Evolutionary conservation across 2,329 filamentous ascomycete species (phyloP).

Genomic region (Pestalotiopsis fici): DNA sequence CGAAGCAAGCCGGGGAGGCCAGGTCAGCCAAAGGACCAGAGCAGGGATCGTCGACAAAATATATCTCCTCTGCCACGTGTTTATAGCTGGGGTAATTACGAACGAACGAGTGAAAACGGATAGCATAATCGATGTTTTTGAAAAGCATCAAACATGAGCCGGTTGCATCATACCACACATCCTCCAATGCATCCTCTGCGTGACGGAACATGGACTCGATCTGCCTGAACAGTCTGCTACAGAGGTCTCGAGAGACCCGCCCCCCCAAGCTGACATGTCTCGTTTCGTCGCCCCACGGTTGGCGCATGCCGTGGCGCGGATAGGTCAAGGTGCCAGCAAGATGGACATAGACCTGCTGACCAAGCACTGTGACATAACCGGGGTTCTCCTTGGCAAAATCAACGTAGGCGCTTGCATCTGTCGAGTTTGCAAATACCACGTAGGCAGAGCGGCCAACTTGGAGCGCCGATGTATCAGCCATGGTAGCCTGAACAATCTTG

Average conservation of each 20-base stretch:
- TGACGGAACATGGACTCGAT: constrained; percentile 1
- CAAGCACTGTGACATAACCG: background rate
- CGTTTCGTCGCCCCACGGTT: background rate
- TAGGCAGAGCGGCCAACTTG: background rate
- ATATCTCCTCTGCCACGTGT: background rate
- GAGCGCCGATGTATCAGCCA: background rate
- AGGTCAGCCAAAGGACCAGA: background rate
- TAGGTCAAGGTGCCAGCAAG: constrained; percentile 5
- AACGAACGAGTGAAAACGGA: constrained; percentile 1
- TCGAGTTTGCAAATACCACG: constrained; percentile 9
- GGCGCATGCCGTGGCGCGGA: background rate
- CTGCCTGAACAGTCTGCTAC: background rate
- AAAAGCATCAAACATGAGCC: background rate
- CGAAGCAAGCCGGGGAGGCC: background rate
- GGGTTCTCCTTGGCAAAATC: background rate
- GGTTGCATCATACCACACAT: background rate
- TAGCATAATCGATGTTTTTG: constrained; percentile 10
- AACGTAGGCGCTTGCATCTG: constrained; percentile 3
- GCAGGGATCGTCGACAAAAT: constrained; percentile 8
- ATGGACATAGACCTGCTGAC: background rate
- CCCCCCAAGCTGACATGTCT: constrained; percentile 5
- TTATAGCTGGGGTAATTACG: background rate
- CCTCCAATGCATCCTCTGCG: constrained; percentile 5
- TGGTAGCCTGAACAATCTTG: background rate
- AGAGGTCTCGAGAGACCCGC: background rate